Evolutionary conservation across 192 early-diverging fungal genomes (phyloP), one percentile per base, ranked within the genome.

Genomic region (Coemansia sp.): DNA sequence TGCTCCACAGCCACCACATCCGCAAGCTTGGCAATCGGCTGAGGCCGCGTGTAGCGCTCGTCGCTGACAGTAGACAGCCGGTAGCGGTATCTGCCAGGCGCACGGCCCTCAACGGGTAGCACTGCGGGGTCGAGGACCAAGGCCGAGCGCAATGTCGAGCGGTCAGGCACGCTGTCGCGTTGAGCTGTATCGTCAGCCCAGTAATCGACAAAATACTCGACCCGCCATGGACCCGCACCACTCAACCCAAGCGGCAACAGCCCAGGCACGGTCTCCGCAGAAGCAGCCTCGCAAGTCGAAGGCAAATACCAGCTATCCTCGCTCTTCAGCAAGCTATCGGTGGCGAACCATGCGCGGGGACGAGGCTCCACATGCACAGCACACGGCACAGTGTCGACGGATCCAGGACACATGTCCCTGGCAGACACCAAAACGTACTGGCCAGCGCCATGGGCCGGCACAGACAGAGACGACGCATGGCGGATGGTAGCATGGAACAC

Each of bases 81-180:
- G 63, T 79, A 84, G 18, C 77, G 73, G 68, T 84, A 84, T n/a
- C 73, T 65, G 13, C 82, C 82, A 2, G 82, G 71, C 27, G 75
- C 82, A 33, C 71, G 40, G 68, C 40, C 65, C 71, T 76, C 16
- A 74, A 41, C 3, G 11, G 34, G 20, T 20, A 38, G 61, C 2
- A 41, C 11, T 11, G 40, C 61, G 13, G 40, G 40, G 38, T 63
- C 61, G 38, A 84, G 62, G 15, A 74, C 82, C 1, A 79, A 74
- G 13, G 77, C 34, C 15, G 77, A 70, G 43, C 73, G 82, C 67
- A 62, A 40, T 9, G 60, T 67, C 36, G 68, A 64, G 40, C 77
- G 77, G 54, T 84, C 82, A 0, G 74, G 65, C 5, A 68, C 74
- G 49, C 71, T 71, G 62, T 66, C 67, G 15, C n/a, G 42, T 1